Evolutionary conservation across 2,329 filamentous ascomycete species (phyloP), one percentile per base, ranked within the genome.

Genomic region (Colletotrichum lentis): DNA sequence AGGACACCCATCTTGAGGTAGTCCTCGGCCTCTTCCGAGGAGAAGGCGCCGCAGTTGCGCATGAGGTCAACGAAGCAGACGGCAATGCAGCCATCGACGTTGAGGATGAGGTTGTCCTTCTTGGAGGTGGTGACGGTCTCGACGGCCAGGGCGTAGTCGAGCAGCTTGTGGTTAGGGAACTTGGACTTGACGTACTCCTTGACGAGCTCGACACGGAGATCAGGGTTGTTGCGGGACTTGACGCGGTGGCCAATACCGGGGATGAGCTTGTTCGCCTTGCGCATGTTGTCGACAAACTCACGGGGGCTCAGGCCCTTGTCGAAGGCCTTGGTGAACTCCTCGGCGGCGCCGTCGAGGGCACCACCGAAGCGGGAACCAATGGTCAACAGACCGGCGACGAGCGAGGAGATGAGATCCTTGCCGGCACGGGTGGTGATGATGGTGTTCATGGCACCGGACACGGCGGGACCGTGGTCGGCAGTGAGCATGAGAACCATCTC

Each of bases 401-500:
- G 88, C 55, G 96, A 92, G 76, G 90, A 94, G 85, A 99, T 98
- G 74, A 99, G 85, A 80, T 99, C 96, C 88, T 99, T 99, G 81
- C 96, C 96, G 72, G 96, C 96, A 92, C 96, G 93, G 69, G 96
- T 99, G 71, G 96, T 99, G 81, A 99, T 98, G 81, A 99, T 99
- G 80, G 96, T 99, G 91, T 99, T 99, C 96, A 99, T 99, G 81
- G 96, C 96, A 88, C 96, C 96, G 75, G 96, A 99, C 75, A 99
- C 96, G 76, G 96, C 96, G 62, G 96, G 96, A 83, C 96, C 96
- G 90, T 99, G 96, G 79, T 99, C 96, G 76, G 96, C 96, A 78
- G 96, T 99, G 78, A 99, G 90, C 96, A 99, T 99, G 81, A 99
- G 95, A 73, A 99, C 96, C 96, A 99, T 99, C 88, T 99, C 96